These are phyloP conservation scores for Alternaria metachromatica DNA, from an alignment of 2,329 filamentous ascomycete species.

Conservation along the genomic window DNA sequence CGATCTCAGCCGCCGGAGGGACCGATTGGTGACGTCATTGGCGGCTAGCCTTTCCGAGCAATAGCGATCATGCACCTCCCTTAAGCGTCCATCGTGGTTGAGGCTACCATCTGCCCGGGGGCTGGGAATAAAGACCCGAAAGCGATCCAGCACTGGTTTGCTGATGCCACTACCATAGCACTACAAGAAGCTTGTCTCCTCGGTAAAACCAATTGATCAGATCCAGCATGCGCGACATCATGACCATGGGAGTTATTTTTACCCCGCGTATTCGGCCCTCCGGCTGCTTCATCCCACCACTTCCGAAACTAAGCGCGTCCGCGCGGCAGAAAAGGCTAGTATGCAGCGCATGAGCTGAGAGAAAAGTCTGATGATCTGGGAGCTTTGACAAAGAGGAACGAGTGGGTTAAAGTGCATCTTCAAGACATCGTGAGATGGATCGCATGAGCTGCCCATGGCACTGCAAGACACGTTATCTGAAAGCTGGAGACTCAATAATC, in stretches of 20 bases:
- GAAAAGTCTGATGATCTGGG: neutral
- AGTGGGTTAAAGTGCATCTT: neutral
- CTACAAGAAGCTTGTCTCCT: neutral
- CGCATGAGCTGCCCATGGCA: neutral
- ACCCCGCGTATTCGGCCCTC: neutral
- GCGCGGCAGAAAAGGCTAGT: neutral
- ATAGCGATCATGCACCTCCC: neutral
- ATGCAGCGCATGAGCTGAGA: neutral
- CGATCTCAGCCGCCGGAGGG: slow-evolving; percentile 7
- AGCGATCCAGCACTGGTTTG: neutral
- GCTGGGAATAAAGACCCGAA: neutral
- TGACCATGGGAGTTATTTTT: neutral
- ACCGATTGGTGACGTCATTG: slow-evolving; percentile 17
- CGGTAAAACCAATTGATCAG: neutral
- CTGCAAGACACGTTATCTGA: neutral
- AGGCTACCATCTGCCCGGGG: neutral
- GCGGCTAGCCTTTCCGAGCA: slow-evolving; percentile 3
- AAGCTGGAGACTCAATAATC: neutral
- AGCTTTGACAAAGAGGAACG: neutral
- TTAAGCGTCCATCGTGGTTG: slow-evolving; percentile 2
- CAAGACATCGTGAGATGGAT: neutral
- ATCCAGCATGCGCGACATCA: neutral
- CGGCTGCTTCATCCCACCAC: neutral
- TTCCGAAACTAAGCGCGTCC: neutral
- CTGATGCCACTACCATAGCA: neutral